Base-by-base conservation (phyloP, 1,284 basidiomycete species). In the Sparassis latifolia region DNA sequence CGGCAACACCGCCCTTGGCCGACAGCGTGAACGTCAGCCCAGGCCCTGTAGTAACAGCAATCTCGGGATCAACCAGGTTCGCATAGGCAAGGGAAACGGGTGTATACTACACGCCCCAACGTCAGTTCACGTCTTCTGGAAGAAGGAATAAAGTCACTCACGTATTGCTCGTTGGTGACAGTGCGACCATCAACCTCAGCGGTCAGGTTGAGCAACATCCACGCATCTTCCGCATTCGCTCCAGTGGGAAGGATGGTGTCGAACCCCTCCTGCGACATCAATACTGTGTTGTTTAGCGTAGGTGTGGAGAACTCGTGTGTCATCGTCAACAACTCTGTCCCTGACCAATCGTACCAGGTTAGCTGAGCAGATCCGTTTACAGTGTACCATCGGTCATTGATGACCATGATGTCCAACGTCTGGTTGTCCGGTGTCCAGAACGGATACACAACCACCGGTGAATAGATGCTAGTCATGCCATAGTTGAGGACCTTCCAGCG, bases 401-500 rank as follows among this genome's bases (percentile, higher is more conserved):
- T 76, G 7, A 75, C 74, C 4, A 76, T 62, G 4, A 82, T 68
- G 55, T 79, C 71, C 41, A 83, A 58, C 20, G 70, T 74, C 59
- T 77, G 65, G 48, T 74, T 78, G 10, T 66, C 66, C 1, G 73
- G 67, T 30, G 72, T 76, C 75, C 75, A 79, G 65, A 82, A 80
- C 10, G 79, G 75, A 52, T 76, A 77, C 52, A 79, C 72, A 43
- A 70, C 67, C 5, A 84, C 64, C 2, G 78, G 75, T 0, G 73
- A 66, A 60, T 76, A 83, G 4, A 71, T 69, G 27, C 62, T 65
- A 5, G 73, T 66, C 54, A 79, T 62, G 3, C 69, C 74, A 56
- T 84, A 82, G 51, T 82, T 72, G 49, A 79, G 65, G 3, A 80
- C 75, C 63, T 84, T 84, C 82, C 80, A 84, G 33, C 80, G 62